Conservation (phyloP, 139 green algal genomes). For the Diplosphaera chodatii region DNA sequence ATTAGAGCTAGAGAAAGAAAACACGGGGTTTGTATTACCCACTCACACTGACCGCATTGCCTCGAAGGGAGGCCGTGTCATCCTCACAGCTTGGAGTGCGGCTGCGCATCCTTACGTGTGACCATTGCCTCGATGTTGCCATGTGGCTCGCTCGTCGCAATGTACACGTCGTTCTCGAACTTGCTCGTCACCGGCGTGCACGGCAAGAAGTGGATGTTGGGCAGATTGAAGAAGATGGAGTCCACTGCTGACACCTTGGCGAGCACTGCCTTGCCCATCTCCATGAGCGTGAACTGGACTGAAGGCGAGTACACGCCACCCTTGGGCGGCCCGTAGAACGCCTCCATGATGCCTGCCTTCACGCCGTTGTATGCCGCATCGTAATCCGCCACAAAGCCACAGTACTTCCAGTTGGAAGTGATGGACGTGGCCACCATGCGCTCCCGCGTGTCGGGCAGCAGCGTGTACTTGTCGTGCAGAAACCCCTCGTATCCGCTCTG, state of each 20-base stretch:
- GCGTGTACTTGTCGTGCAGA: slow-evolving; percentile 81
- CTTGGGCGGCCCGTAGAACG: slow-evolving; percentile 78
- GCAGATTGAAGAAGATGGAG: slow-evolving; percentile 85
- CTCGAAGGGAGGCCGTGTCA: too few relatives aligned
- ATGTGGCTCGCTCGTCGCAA: slow-evolving; percentile 88
- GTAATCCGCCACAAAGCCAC: slow-evolving; percentile 19
- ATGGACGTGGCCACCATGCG: slow-evolving; percentile 86
- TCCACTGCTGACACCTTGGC: slow-evolving; percentile 55
- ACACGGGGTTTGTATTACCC: too few relatives aligned
- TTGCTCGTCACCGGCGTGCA: slow-evolving; percentile 48
- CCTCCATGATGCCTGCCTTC: slow-evolving; percentile 29
- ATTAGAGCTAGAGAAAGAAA: too few relatives aligned
- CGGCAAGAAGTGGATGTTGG: slow-evolving; percentile 97
- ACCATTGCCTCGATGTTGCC: slow-evolving; percentile 81
- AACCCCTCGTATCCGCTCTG: slow-evolving; percentile 92
- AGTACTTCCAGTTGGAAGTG: slow-evolving; percentile 71
- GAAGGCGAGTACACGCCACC: slow-evolving; percentile 80
- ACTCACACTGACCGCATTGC: too few relatives aligned
- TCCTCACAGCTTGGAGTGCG: slow-evolving; percentile 42
- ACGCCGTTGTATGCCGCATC: slow-evolving; percentile 37
- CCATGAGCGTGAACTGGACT: slow-evolving; percentile 90
- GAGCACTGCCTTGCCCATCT: slow-evolving; percentile 71
- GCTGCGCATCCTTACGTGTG: slow-evolving; percentile 30
- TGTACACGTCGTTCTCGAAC: slow-evolving; percentile 93
- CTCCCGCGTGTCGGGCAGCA: slow-evolving; percentile 77